phyloP scores from a whole-genome alignment of 257 asterid species.

The Galeopsis tetrahit region DNA sequence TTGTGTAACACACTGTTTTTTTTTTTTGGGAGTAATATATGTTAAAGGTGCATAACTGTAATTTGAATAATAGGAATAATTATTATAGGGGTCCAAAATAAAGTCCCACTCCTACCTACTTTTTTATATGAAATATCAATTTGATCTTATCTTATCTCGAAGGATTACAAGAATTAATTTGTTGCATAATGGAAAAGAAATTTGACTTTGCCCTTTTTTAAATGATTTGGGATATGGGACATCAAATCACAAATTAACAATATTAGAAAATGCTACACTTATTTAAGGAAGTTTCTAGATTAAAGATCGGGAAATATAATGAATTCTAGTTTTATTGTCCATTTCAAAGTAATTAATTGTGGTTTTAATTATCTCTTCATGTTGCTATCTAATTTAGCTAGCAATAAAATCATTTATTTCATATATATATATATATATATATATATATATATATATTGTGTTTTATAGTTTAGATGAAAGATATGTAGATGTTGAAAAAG shows the following conservation, averaged over 20 bases:
- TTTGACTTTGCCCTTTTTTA: background rate
- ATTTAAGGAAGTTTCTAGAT: too few species aligned
- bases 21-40: background rate
- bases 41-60: background rate
- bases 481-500: too few species aligned
- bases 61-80: background rate
- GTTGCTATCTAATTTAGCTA: too few species aligned
- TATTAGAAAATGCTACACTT: background rate
- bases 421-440: too few species aligned
- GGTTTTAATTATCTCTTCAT: too few species aligned
- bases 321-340: too few species aligned
- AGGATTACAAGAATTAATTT: slow-evolving; percentile 8
- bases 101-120: slow-evolving; percentile 17
- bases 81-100: background rate
- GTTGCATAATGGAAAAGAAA: background rate
- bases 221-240: background rate
- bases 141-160: slow-evolving; percentile 33
- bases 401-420: too few species aligned
- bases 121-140: background rate
- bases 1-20: background rate
- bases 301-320: too few species aligned
- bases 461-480: too few species aligned
- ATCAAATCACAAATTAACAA: background rate
- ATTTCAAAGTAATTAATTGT: too few species aligned
- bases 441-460: too few species aligned